Conservation (phyloP, 1,139 yeast genomes). For the Debaryomycetaceae sp. region DNA sequence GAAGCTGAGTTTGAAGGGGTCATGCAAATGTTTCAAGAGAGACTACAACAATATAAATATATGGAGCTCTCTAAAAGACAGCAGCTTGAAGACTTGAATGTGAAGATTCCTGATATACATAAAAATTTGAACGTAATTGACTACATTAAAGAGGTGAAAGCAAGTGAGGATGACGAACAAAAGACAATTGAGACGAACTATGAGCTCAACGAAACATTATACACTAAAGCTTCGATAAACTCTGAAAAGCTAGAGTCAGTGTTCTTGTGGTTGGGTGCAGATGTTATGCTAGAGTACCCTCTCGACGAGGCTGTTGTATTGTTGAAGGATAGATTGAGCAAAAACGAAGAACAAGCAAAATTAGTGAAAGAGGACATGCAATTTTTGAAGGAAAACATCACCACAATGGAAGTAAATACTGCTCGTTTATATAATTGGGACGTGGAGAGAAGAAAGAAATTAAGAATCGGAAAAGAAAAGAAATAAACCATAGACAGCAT, state of each 20-base stretch:
- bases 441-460: constrained; percentile 70
- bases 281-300: constrained; percentile 94
- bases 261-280: constrained; percentile 94
- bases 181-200: constrained; percentile 65
- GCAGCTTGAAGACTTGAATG: constrained; percentile 62
- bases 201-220: constrained; percentile 89
- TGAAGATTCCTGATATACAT: constrained; percentile 85
- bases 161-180: constrained; percentile 18
- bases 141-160: constrained; percentile 50
- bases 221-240: constrained; percentile 74
- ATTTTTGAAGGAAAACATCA: constrained; percentile 84
- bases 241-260: constrained; percentile 49
- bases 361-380: constrained; percentile 81
- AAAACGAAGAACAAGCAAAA: constrained; percentile 57
- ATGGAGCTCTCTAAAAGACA: constrained; percentile 81
- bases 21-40: constrained; percentile 71
- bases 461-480: constrained; percentile 29
- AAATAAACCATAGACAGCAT: neutral
- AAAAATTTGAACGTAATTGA: constrained; percentile 75
- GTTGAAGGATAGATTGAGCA: constrained; percentile 57
- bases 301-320: constrained; percentile 79
- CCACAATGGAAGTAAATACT: constrained; percentile 97
- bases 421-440: constrained; percentile 97
- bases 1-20: constrained; percentile 67
- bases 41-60: constrained; percentile 76